Evolutionary conservation across 129 eudicot species (phyloP), one percentile per base, ranked within the genome.

Genomic region (Arctium minus): DNA sequence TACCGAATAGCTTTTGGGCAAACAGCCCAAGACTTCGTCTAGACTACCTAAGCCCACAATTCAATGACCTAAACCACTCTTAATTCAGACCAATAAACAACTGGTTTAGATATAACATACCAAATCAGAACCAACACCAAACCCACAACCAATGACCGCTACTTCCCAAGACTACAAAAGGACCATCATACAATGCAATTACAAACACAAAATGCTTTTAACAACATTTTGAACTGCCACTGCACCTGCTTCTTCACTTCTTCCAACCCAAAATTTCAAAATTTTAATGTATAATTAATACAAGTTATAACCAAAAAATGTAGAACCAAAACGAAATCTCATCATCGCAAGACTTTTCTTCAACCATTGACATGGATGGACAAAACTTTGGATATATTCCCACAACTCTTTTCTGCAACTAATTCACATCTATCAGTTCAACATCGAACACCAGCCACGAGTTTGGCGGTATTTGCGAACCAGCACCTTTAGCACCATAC

Each of bases 401-500:
- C 10, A n/a, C 76, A 4, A 15, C 64, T 33, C 84, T 12, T 46
- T 36, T n/a, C 13, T 15, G 13, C 50, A 18, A 81, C 81, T 85
- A 94, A 69, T 81, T 89, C 15, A 92, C 99, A 70, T 83, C 90
- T 5, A 91, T 91, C 87, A 96, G 79, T 83, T 96, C 99, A 73
- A 96, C 98, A 38, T 96, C 97, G 32, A 96, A 96, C 27, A 89
- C 90, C 40, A 96, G 81, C 98, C 95, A 88, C 22, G 99, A 67
- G 40, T 96, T 96, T 7, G 97, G 93, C 30, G 99, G 99, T 46
- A 93, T 96, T 53, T 84, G 80, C 12, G 84, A 38, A 48, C 87
- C 90, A 74, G 93, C 91, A 80, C 99, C 99, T 84, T 80, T 78
- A 65, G 88, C 81, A 39, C 99, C 99, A 86, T 96, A 96, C 39